Evolutionary conservation across 768 basidiomycete genomes (phyloP).

Genomic region (Tulasnella calospora): DNA sequence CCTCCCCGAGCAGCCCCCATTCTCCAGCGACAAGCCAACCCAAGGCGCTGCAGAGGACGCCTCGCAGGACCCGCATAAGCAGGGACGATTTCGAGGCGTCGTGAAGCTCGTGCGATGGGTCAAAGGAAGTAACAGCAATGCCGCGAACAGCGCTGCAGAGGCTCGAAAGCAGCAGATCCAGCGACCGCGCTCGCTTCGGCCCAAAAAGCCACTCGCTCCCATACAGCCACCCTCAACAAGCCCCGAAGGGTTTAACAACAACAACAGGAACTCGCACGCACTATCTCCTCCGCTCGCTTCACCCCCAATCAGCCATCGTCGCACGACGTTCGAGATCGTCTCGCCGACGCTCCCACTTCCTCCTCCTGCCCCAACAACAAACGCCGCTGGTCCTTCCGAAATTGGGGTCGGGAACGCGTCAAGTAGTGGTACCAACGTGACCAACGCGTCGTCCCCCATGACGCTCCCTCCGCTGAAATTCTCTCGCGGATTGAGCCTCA

Average conservation of each 20-base stretch:
- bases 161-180: neutral
- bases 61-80: neutral
- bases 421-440: neutral
- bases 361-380: too few species aligned
- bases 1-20: neutral
- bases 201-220: constrained; percentile 4
- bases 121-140: neutral
- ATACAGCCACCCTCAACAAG: neutral
- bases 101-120: constrained; percentile 18
- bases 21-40: too few species aligned
- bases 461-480: neutral
- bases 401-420: neutral
- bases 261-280: neutral
- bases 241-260: too few species aligned
- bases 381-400: neutral
- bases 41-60: too few species aligned
- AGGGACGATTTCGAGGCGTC: constrained; percentile 23
- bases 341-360: neutral
- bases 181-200: neutral
- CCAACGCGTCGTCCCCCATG: neutral
- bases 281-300: neutral
- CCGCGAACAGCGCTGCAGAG: neutral
- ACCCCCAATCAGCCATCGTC: neutral
- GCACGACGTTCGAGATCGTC: neutral
- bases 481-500: neutral